Evolutionary conservation across 1,139 yeast genomes (phyloP).

Genomic region (Saccharomyces hybrid): DNA sequence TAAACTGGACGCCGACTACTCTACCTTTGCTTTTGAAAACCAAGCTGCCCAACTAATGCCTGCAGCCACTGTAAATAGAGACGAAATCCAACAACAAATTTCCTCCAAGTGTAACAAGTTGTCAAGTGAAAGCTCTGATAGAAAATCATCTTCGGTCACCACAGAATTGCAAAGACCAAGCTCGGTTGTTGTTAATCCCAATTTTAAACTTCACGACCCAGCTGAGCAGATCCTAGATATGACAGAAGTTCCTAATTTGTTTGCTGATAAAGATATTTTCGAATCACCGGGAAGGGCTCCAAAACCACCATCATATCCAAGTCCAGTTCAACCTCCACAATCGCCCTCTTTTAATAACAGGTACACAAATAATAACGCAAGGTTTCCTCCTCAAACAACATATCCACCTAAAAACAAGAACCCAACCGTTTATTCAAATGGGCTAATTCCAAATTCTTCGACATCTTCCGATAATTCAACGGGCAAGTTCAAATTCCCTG

Average conservation of each 20-base stretch:
- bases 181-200: slow-evolving; percentile 1
- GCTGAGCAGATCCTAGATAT: slow-evolving; percentile 37
- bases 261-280: slow-evolving; percentile 30
- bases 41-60: slow-evolving; percentile 15
- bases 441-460: neutral
- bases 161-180: slow-evolving; percentile 2
- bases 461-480: neutral
- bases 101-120: neutral
- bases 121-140: neutral
- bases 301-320: slow-evolving; percentile 44
- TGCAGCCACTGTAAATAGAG: slow-evolving; percentile 18
- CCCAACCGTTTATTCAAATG: slow-evolving; percentile 3
- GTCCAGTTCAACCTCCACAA: slow-evolving; percentile 36
- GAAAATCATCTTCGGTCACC: neutral
- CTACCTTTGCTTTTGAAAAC: neutral
- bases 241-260: slow-evolving; percentile 6
- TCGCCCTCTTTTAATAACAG: slow-evolving; percentile 18
- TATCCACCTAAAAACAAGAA: slow-evolving; percentile 4
- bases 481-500: neutral
- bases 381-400: neutral
- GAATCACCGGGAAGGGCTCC: slow-evolving; percentile 60
- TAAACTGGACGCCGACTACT: neutral
- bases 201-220: slow-evolving; percentile 29
- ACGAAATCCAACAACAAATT: neutral
- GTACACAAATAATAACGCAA: neutral